A percentile compares a stretch with the other conserved stretches of the same genome.
Evolutionary conservation across 352 stramenopile genomes (phyloP).

Genomic region (Phytophthora sojae): DNA sequence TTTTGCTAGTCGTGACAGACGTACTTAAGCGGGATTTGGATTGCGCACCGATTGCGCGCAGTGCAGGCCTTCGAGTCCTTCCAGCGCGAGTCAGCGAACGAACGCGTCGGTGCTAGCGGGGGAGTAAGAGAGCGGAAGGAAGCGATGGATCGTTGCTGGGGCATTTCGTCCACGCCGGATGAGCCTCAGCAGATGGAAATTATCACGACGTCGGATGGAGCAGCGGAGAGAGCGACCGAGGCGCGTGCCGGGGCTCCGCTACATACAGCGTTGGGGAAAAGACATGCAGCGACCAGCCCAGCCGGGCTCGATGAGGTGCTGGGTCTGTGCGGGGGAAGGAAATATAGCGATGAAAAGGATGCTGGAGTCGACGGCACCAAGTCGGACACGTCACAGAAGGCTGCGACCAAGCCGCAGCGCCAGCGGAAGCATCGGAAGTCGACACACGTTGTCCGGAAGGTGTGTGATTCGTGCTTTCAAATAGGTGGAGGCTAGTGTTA

Average conservation of each 20-base stretch:
- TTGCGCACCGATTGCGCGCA: constrained; percentile 16
- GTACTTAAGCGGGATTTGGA: constrained; percentile 23
- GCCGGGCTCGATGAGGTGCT: constrained; percentile 17
- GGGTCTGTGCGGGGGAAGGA: neutral
- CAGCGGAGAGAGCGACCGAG: neutral
- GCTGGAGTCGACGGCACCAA: neutral
- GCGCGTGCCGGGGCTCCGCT: neutral
- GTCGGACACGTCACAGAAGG: neutral
- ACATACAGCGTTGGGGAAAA: constrained; percentile 16
- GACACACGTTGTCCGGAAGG: constrained; percentile 32
- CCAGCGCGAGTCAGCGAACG: neutral
- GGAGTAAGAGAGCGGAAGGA: neutral
- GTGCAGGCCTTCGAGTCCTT: constrained; percentile 4
- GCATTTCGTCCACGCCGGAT: neutral
- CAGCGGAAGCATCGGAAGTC: constrained; percentile 36
- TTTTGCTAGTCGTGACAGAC: constrained; percentile 4
- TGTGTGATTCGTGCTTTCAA: neutral
- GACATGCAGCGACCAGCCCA: constrained; percentile 16
- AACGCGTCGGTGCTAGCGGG: neutral
- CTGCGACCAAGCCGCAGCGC: neutral
- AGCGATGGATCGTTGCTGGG: constrained; percentile 23
- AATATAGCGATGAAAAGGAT: neutral
- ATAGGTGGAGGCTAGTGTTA: neutral
- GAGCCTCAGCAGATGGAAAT: neutral
- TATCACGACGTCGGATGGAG: neutral